phyloP scores from a whole-genome alignment of 139 green algal genomes.

The Volvox reticuliferus region DNA sequence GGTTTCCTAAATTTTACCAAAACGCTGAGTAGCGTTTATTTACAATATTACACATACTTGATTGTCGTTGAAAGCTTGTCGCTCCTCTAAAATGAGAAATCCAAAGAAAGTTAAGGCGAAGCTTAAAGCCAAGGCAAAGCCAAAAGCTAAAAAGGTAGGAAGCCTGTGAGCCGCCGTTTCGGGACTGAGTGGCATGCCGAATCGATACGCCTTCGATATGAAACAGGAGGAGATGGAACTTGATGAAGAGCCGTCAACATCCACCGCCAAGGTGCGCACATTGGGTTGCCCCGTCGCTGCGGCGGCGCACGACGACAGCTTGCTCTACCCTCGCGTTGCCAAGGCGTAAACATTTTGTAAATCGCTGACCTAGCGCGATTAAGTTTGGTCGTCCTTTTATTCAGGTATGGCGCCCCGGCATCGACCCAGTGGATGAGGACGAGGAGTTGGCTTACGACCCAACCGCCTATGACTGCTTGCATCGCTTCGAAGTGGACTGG shows the following conservation, averaged over 20 bases:
- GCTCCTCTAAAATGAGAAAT: constrained; percentile 49
- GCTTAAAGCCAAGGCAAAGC: constrained; percentile 27
- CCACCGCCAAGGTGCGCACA: constrained; percentile 20
- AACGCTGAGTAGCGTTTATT: too few relatives aligned
- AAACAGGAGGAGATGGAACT: constrained; percentile 27
- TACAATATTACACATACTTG: too few relatives aligned
- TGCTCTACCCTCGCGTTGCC: neutral
- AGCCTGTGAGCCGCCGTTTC: constrained; percentile 17
- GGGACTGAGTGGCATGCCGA: too few relatives aligned
- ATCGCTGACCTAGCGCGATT: too few relatives aligned
- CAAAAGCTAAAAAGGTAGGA: constrained; percentile 19
- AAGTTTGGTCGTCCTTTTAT: neutral
- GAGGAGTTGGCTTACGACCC: constrained; percentile 97
- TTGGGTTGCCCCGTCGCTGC: neutral
- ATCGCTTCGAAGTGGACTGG: constrained; percentile 89
- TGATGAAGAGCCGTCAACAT: constrained; percentile 12
- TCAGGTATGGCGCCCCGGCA: constrained; percentile 88
- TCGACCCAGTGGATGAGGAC: constrained; percentile 82
- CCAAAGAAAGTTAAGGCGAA: constrained; percentile 54
- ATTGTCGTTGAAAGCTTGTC: too few relatives aligned
- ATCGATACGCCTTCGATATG: neutral
- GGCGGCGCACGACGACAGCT: neutral
- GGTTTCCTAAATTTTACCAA: too few relatives aligned
- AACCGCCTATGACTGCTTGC: constrained; percentile 96
- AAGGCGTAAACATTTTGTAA: neutral